Evolutionary conservation across 441 rosid species (phyloP).

Genomic region (Syzygium syzygioides): DNA sequence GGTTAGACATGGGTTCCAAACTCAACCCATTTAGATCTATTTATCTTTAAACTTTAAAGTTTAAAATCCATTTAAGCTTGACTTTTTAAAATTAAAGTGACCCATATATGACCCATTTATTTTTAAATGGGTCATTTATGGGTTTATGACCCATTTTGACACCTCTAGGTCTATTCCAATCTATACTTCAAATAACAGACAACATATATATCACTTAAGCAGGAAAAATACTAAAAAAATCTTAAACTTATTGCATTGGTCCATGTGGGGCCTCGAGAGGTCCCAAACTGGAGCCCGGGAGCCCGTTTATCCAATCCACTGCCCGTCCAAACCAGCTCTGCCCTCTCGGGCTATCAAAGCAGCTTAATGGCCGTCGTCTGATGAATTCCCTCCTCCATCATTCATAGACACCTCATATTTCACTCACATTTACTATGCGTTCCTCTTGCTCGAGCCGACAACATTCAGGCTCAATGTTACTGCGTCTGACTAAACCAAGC

Average conservation of each 20-base stretch:
- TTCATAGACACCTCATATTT: constrained; percentile 32
- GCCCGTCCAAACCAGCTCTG: background rate
- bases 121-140: no score
- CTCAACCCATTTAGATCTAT: no score
- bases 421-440: constrained; percentile 47
- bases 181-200: background rate
- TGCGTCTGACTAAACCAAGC: constrained; percentile 10
- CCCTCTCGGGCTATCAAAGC: constrained; percentile 24
- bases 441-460: constrained; percentile 23
- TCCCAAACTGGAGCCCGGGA: background rate
- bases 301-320: background rate
- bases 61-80: no score
- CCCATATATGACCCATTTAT: no score
- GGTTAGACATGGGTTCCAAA: no score
- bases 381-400: constrained; percentile 20
- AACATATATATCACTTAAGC: no score
- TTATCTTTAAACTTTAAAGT: no score
- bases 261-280: background rate
- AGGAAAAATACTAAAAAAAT: no score
- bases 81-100: no score
- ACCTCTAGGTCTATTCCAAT: background rate
- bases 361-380: constrained; percentile 38
- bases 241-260: background rate
- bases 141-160: no score
- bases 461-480: constrained; percentile 30